A percentile compares a stretch with the other conserved stretches of the same genome.
Conservation (phyloP, 495 filamentous ascomycete genomes). For the Bacidia rubella region DNA sequence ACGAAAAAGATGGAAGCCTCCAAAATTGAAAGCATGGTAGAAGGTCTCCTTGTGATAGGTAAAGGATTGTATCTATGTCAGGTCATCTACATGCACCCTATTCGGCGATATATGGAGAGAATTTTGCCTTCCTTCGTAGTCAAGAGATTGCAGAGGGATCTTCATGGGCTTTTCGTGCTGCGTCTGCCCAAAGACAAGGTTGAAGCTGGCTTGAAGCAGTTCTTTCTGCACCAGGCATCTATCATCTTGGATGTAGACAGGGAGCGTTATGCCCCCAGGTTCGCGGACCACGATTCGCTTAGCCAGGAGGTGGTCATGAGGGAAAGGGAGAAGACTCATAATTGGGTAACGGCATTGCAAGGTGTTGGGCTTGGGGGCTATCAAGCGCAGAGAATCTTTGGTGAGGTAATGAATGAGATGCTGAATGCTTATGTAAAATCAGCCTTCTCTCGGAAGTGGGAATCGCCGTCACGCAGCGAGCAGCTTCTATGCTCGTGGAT, state of each 20-base stretch:
- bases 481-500: slow-evolving; percentile 53
- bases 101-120: slow-evolving; percentile 29
- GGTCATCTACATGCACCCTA: slow-evolving; percentile 33
- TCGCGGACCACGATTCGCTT: slow-evolving; percentile 12
- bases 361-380: slow-evolving; percentile 64
- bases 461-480: slow-evolving; percentile 39
- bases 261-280: not conserved
- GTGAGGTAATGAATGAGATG: slow-evolving; percentile 55
- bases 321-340: slow-evolving; percentile 20
- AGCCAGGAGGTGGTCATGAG: slow-evolving; percentile 6
- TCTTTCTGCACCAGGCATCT: slow-evolving; percentile 38
- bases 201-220: slow-evolving; percentile 35
- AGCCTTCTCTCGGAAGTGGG: slow-evolving; percentile 48
- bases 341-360: slow-evolving; percentile 47
- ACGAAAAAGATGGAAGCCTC: not conserved
- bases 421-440: slow-evolving; percentile 52
- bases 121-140: slow-evolving; percentile 25
- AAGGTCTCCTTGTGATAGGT: slow-evolving; percentile 26
- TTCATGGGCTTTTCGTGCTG: slow-evolving; percentile 54
- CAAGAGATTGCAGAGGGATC: slow-evolving; percentile 40
- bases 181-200: slow-evolving; percentile 41
- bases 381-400: slow-evolving; percentile 62
- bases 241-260: slow-evolving; percentile 36
- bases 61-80: slow-evolving; percentile 31
- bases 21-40: not conserved